Percentiles rank a stretch among this genome's conserved stretches.
These are phyloP conservation scores for Cladosporium cucumerinum DNA, from an alignment of 2,329 filamentous ascomycete genomes.

Conservation along the genomic window DNA sequence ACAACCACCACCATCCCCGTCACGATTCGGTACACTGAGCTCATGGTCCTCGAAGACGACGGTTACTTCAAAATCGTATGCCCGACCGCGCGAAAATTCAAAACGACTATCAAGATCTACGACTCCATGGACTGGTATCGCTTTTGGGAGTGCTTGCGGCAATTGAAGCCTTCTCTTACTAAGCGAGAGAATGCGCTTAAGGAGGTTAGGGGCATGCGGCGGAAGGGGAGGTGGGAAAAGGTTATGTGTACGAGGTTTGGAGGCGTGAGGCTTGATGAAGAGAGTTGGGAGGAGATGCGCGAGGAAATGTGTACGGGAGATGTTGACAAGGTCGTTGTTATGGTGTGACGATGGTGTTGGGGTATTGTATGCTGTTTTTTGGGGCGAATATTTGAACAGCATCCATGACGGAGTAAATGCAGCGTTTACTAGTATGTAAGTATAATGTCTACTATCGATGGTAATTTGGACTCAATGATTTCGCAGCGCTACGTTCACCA, in stretches of 20 bases:
- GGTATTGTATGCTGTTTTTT: no score
- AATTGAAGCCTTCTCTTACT: constrained; percentile 1
- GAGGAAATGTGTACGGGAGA: not conserved
- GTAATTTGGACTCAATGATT: not conserved
- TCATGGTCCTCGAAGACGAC: constrained; percentile 8
- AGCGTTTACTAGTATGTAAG: not conserved
- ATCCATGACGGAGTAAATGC: not conserved
- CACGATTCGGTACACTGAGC: constrained; percentile 7
- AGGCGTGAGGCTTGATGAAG: not conserved
- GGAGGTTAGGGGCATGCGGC: not conserved
- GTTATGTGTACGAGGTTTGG: not conserved
- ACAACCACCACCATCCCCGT: not conserved
- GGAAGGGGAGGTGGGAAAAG: constrained; percentile 4
- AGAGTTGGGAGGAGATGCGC: not conserved
- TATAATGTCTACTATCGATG: not conserved
- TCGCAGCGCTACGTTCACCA: not conserved
- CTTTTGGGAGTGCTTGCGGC: constrained; percentile 3
- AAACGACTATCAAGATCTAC: not conserved
- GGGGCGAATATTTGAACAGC: no score
- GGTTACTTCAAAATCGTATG: constrained; percentile 6
- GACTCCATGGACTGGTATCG: constrained; percentile 6
- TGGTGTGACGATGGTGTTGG: not conserved
- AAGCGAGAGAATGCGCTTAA: not conserved
- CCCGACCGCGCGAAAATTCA: constrained; percentile 4
- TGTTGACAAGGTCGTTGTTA: constrained; percentile 4